phyloP scores from a whole-genome alignment of 768 basidiomycete genomes.

The Daedaleopsis nitida region DNA sequence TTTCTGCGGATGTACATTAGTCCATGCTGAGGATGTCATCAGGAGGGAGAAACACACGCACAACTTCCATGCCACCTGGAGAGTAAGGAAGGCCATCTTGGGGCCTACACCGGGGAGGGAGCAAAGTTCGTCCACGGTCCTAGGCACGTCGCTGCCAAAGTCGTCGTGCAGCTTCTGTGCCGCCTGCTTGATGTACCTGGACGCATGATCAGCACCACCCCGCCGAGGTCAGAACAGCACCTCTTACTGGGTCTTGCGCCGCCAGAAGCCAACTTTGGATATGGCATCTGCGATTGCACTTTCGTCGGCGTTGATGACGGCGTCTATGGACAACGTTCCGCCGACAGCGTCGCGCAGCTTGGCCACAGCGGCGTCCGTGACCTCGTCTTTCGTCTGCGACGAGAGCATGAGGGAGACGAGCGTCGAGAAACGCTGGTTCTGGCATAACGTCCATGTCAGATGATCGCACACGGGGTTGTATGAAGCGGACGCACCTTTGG shows the following conservation, averaged over 20 bases:
- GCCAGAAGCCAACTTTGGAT: conserved; percentile 91
- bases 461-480: conserved; percentile 10
- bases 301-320: conserved; percentile 64
- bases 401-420: conserved; percentile 94
- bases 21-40: not conserved
- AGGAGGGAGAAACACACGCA: conserved; percentile 35
- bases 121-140: conserved; percentile 86
- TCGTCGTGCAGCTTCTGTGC: conserved; percentile 69
- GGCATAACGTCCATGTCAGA: not conserved
- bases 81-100: conserved; percentile 90
- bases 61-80: conserved; percentile 87
- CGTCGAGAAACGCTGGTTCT: conserved; percentile 83
- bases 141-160: conserved; percentile 83
- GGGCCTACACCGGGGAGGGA: conserved; percentile 91
- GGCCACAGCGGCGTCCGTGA: conserved; percentile 76
- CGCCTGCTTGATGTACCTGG: conserved; percentile 74
- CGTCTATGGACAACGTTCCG: conserved; percentile 77
- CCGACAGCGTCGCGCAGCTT: conserved; percentile 76
- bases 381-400: conserved; percentile 93
- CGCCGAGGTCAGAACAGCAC: not conserved
- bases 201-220: not conserved
- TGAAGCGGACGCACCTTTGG: conserved; percentile 52
- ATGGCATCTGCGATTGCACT: conserved; percentile 73
- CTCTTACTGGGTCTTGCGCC: conserved; percentile 77
- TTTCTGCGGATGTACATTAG: conserved; percentile 51